Evolutionary conservation across 305 asterid species (phyloP).

Genomic region (Fraxinus latifolia): DNA sequence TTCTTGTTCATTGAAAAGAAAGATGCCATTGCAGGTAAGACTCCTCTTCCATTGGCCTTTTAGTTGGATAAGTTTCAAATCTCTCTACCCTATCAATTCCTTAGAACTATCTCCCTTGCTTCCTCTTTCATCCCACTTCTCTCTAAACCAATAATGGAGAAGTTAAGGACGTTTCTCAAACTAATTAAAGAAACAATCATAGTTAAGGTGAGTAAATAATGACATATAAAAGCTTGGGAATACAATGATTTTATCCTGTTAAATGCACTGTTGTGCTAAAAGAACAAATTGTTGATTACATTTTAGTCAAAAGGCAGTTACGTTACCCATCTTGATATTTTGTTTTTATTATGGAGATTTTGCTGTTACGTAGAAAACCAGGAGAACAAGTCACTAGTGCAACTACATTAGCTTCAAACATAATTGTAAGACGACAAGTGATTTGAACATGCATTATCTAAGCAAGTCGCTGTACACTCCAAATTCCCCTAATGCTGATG

Average conservation of each 20-base stretch:
- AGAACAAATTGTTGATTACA: neutral
- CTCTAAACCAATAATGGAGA: neutral
- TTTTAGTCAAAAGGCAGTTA: neutral
- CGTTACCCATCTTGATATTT: neutral
- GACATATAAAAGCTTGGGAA: neutral
- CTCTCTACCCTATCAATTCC: neutral
- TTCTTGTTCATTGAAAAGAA: constrained; percentile 78
- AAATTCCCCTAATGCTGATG: neutral
- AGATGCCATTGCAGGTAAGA: constrained; percentile 80
- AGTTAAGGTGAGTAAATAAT: neutral
- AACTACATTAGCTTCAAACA: neutral
- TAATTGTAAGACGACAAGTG: neutral
- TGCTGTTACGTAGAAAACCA: neutral
- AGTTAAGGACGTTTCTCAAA: neutral
- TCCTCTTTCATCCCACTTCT: neutral
- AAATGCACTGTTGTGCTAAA: neutral
- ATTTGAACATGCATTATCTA: neutral
- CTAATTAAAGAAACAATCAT: neutral
- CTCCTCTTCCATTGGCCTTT: neutral
- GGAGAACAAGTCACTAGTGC: neutral
- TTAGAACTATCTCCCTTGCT: neutral
- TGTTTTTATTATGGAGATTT: neutral
- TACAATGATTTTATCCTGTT: neutral
- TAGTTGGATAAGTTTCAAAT: neutral
- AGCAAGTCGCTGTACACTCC: neutral